Evolutionary conservation across 805 yeast species (phyloP).

Genomic region (Lipomyces spencermartinsiae): DNA sequence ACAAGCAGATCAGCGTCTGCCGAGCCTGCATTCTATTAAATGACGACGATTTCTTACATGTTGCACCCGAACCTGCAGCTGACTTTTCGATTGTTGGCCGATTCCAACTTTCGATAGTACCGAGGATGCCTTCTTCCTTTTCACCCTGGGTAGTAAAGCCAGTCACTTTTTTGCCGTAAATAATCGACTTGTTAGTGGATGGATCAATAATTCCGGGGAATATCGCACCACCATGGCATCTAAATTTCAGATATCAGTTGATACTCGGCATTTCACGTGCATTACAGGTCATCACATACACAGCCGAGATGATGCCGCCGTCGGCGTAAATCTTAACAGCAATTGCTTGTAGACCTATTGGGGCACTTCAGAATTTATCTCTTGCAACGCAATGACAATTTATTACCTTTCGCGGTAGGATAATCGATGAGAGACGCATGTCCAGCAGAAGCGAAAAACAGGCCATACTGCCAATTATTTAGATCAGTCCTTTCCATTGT

Average conservation of each 20-base stretch:
- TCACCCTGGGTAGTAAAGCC: conserved; percentile 69
- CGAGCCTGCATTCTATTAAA: too few species aligned
- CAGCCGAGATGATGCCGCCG: conserved; percentile 66
- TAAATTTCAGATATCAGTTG: conserved; percentile 39
- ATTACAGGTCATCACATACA: conserved; percentile 49
- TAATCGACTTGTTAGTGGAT: conserved; percentile 52
- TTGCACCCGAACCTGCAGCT: neutral
- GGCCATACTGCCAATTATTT: conserved; percentile 43
- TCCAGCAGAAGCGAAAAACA: conserved; percentile 70
- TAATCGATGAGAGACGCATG: conserved; percentile 67
- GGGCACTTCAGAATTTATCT: neutral
- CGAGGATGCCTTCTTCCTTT: conserved; percentile 34
- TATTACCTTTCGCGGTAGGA: conserved; percentile 53
- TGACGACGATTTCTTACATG: neutral
- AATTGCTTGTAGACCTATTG: conserved; percentile 50
- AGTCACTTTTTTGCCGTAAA: conserved; percentile 60
- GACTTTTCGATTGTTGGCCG: neutral
- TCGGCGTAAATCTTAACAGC: conserved; percentile 56
- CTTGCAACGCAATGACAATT: neutral
- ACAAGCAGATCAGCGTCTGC: too few species aligned
- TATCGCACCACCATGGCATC: conserved; percentile 62
- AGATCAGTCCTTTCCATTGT: conserved; percentile 37
- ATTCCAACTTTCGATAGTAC: conserved; percentile 10
- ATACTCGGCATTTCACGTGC: too few species aligned
- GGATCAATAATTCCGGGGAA: conserved; percentile 56